Conservation (phyloP, 2,329 filamentous ascomycete genomes). For the Diaporthe sp. region DNA sequence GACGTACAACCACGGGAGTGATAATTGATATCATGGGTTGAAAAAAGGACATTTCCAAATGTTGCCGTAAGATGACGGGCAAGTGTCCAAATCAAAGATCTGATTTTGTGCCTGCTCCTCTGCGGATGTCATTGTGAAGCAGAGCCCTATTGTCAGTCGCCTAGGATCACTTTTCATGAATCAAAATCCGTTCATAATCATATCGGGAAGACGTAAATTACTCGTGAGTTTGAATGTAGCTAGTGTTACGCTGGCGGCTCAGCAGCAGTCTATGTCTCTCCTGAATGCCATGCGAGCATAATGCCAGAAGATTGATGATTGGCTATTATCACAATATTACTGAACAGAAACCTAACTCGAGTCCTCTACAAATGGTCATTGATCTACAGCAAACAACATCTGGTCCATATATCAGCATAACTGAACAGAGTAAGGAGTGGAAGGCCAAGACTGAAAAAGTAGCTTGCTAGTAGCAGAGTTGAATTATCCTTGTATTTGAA, state of each 20-base stretch:
- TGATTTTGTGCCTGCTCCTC: neutral
- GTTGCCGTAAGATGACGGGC: neutral
- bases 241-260: neutral
- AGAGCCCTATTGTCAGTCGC: no score
- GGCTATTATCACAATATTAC: neutral
- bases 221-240: neutral
- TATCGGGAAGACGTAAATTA: neutral
- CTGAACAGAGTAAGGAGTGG: no score
- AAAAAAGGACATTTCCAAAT: neutral
- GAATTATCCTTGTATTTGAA: no score
- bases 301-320: neutral
- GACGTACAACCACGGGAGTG: fast-evolving
- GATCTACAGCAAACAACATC: neutral
- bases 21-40: neutral
- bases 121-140: no score
- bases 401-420: neutral
- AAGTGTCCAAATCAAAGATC: neutral
- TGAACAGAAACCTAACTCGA: neutral
- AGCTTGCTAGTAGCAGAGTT: no score
- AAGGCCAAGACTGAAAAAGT: no score
- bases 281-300: neutral
- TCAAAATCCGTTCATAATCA: no score
- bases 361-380: neutral
- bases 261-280: neutral
- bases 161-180: neutral